These are phyloP conservation scores for Syncephalis fuscata DNA, from an alignment of 371 early-diverging fungal genomes.

Conservation along the genomic window DNA sequence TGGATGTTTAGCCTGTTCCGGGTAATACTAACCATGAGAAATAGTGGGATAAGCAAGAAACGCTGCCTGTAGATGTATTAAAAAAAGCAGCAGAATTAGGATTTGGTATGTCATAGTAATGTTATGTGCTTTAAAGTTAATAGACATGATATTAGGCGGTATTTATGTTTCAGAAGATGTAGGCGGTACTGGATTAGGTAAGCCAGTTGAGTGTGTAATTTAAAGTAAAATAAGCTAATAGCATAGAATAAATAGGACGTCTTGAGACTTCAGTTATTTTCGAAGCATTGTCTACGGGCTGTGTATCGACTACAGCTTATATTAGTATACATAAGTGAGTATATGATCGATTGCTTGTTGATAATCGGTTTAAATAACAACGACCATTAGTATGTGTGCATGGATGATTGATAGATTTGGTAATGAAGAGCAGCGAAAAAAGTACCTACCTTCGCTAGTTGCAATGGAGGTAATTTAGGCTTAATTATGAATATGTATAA, in stretches of 20 bases:
- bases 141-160: constrained; percentile 1
- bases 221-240: neutral
- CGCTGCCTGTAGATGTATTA: constrained; percentile 25
- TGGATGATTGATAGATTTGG: constrained; percentile 43
- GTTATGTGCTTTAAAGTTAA: neutral
- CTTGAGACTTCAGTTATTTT: constrained; percentile 29
- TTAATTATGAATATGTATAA: neutral
- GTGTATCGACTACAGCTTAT: constrained; percentile 39
- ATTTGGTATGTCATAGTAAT: constrained; percentile 20
- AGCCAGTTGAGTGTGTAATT: neutral
- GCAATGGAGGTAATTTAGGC: constrained; percentile 17
- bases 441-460: constrained; percentile 23
- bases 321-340: constrained; percentile 35
- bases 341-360: too few species aligned
- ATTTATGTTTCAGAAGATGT: constrained; percentile 19
- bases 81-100: constrained; percentile 33
- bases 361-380: too few species aligned
- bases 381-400: constrained; percentile 22
- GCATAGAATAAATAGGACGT: too few species aligned
- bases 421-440: constrained; percentile 21
- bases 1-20: too few species aligned
- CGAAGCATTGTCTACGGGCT: constrained; percentile 33
- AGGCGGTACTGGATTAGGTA: constrained; percentile 23
- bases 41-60: constrained; percentile 28
- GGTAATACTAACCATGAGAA: too few species aligned